A percentile compares a stretch with the other conserved stretches of the same genome.
phyloP scores from a whole-genome alignment of 129 eudicot species.

The Flaveria ramosissima region DNA sequence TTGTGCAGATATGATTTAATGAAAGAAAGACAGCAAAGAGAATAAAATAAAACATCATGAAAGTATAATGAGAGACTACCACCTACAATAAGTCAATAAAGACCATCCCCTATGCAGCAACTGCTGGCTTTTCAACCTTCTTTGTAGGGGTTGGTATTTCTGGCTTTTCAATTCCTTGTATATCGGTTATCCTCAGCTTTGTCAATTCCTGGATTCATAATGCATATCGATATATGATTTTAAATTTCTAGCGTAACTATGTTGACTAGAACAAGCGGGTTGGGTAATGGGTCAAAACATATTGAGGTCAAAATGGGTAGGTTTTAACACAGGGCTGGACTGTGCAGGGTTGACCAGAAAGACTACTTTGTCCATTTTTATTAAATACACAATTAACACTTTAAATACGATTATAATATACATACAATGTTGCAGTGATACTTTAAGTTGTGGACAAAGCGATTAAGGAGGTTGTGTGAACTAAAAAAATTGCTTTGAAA shows the following conservation, averaged over 20 bases:
- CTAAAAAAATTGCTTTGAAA: too few relatives aligned
- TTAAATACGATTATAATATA: neutral
- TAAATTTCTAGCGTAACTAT: neutral
- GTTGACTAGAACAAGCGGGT: neutral
- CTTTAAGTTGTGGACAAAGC: too few relatives aligned
- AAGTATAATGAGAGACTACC: constrained; percentile 23
- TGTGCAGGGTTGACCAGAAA: neutral
- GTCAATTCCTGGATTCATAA: constrained; percentile 65
- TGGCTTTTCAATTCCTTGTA: constrained; percentile 87
- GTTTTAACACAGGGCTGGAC: neutral
- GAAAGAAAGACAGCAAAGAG: neutral
- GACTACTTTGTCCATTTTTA: too few relatives aligned
- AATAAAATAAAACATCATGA: constrained; percentile 6
- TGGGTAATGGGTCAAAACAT: neutral
- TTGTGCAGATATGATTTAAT: constrained; percentile 17
- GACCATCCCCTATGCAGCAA: constrained; percentile 53
- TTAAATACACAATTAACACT: neutral
- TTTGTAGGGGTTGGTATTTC: constrained; percentile 37
- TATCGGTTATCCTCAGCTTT: constrained; percentile 77
- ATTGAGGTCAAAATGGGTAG: neutral
- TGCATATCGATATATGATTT: neutral
- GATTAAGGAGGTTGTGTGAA: neutral
- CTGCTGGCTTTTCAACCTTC: constrained; percentile 59
- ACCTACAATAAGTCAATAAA: constrained; percentile 21
- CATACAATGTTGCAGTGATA: too few relatives aligned